phyloP scores from a whole-genome alignment of 2,329 filamentous ascomycete genomes.

The Verticillium nonalfalfae region DNA sequence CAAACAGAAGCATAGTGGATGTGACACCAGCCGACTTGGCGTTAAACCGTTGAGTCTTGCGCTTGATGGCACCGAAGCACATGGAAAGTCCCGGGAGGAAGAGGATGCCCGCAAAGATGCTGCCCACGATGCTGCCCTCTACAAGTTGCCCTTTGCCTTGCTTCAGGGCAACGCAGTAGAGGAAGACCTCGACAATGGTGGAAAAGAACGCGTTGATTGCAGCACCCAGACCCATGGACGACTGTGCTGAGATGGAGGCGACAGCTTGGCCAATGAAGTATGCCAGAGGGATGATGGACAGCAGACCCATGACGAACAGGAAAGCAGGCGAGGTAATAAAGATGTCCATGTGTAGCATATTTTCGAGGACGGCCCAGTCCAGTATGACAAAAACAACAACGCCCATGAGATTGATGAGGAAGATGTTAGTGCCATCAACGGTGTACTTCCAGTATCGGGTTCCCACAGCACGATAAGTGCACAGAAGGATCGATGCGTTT shows the following conservation, averaged over 20 bases:
- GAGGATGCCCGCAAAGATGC: constrained; percentile 93
- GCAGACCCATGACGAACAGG: constrained; percentile 73
- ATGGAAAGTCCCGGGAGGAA: constrained; percentile 94
- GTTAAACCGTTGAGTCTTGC: constrained; percentile 98
- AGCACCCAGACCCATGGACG: constrained; percentile 94
- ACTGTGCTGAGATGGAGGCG: constrained; percentile 96
- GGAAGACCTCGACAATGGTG: constrained; percentile 92
- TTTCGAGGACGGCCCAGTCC: constrained; percentile 77
- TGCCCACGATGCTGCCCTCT: constrained; percentile 94
- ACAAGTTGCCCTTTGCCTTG: constrained; percentile 91
- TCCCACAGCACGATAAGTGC: constrained; percentile 93
- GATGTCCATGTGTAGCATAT: constrained; percentile 61
- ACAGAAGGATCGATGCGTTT: constrained; percentile 82
- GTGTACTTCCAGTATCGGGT: constrained; percentile 99
- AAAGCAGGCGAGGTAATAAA: constrained; percentile 78
- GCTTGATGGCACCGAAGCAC: constrained; percentile 96
- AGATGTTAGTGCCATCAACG: constrained; percentile 96
- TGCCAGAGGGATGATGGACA: constrained; percentile 92
- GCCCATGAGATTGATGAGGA: constrained; percentile 92
- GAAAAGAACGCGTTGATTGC: constrained; percentile 98
- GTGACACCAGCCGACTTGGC: constrained; percentile 93
- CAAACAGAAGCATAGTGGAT: constrained; percentile 95
- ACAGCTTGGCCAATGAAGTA: constrained; percentile 99
- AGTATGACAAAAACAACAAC: constrained; percentile 93
- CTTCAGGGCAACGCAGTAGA: constrained; percentile 89